Base-by-base conservation (phyloP, 352 stramenopile species). In the Phytophthora boehmeriae region DNA sequence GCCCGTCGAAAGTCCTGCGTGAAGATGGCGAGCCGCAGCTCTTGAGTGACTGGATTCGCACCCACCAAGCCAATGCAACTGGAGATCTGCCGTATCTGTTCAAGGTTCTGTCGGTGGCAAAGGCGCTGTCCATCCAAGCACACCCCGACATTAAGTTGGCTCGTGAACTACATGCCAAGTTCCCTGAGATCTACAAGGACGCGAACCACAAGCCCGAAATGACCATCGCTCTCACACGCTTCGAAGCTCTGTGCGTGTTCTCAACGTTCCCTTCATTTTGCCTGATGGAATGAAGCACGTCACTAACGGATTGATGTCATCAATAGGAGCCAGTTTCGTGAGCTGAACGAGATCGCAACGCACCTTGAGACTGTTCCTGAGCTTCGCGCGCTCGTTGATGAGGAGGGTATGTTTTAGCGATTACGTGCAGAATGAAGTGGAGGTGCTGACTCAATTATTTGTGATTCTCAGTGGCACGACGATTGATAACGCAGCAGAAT, bases 121-220 rank as follows among this genome's bases (percentile, higher is more conserved):
- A 99, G 61, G 97, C 96, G 8, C 76, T 99, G 8, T 98, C 90
- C 14, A 99, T 99, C 74, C 97, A 99, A 78, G 80, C 89, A 10
- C 93, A 98, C 52, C 92, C 92, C 2, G 89, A 97, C 54, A 82
- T 85, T 35, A 67, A 69, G 17, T 65, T 97, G n/a, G 92, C 92
- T 10, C 71, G 84, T 5, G 62, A 89, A 42, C 63, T 98, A 45
- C 90, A 97, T 45, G 71, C 66, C 8, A 87, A 85, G 11, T 93
- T 96, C 58, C 97, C 97, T 5, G 55, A 95, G 5, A 76, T 96
- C 9, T 99, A 99, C 80, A 98, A 98, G 59, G 98, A 99, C 66
- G 53, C 89, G 17, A 99, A 99, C 73, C 98, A 99, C 82, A 99
- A 99, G 73, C 98, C 98, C 1, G 98, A 99, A 73, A 99, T 99